A percentile compares a stretch with the other conserved stretches of the same genome.
phyloP scores from a whole-genome alignment of 345 rosid genomes.

The Clausena lansium region DNA sequence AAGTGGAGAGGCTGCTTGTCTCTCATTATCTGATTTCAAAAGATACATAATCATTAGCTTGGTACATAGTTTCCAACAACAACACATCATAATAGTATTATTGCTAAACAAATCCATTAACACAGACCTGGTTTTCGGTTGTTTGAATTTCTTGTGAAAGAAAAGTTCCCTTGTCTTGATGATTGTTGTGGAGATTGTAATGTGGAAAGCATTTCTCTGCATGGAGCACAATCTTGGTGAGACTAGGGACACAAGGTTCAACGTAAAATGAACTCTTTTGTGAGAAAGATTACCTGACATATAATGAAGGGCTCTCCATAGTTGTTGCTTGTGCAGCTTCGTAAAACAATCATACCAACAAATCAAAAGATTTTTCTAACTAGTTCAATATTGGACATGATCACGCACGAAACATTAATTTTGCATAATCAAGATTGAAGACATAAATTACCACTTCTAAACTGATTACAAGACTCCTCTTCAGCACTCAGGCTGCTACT shows the following conservation, averaged over 20 bases:
- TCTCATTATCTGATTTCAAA: slow-evolving; percentile 31
- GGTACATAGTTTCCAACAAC: not conserved
- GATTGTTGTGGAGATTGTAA: slow-evolving; percentile 33
- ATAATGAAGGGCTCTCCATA: slow-evolving; percentile 30
- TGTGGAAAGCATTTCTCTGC: slow-evolving; percentile 33
- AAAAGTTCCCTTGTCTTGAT: slow-evolving; percentile 31
- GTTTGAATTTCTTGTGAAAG: slow-evolving; percentile 32
- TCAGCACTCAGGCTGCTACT: slow-evolving; percentile 31
- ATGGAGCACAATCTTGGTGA: not conserved
- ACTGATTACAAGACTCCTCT: slow-evolving; percentile 26
- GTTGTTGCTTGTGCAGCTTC: slow-evolving; percentile 44
- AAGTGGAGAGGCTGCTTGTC: slow-evolving; percentile 49
- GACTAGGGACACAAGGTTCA: slow-evolving; percentile 1
- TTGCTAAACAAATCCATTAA: not conserved
- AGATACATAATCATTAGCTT: not conserved
- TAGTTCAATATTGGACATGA: not conserved
- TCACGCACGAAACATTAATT: not conserved
- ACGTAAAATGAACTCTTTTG: not conserved
- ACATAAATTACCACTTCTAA: slow-evolving; percentile 36
- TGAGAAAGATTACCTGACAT: slow-evolving; percentile 33
- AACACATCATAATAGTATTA: not conserved
- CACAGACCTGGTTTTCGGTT: slow-evolving; percentile 38
- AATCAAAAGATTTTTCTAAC: not conserved
- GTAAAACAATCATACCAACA: not conserved
- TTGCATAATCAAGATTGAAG: not conserved